These are phyloP conservation scores for Cladosporium cucumerinum DNA, from an alignment of 2,329 filamentous ascomycete genomes.

Conservation along the genomic window DNA sequence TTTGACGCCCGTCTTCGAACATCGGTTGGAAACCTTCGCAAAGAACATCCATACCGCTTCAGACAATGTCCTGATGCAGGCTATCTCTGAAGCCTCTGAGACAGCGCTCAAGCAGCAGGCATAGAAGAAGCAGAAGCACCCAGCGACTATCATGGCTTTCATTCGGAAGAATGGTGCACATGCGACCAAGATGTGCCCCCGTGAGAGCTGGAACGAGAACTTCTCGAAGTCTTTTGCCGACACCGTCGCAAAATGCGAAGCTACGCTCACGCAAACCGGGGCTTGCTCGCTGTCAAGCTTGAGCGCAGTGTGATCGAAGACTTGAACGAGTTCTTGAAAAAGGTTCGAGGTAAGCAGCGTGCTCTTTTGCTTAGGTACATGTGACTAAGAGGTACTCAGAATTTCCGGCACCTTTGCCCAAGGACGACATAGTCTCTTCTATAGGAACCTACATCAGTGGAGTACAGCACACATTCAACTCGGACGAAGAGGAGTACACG, in stretches of 20 bases:
- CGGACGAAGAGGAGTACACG: not conserved
- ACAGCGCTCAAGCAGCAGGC: slow-evolving; percentile 4
- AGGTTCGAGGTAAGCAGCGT: not conserved
- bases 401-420: not conserved
- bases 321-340: slow-evolving; percentile 1
- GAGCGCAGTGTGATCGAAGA: not conserved
- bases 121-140: slow-evolving; percentile 15
- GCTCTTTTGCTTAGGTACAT: too few relatives aligned
- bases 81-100: not conserved
- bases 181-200: slow-evolving; percentile 5
- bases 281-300: not conserved
- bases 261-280: not conserved
- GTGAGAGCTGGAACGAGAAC: slow-evolving; percentile 25
- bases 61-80: slow-evolving; percentile 6
- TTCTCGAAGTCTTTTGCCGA: slow-evolving; percentile 18
- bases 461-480: not conserved
- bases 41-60: slow-evolving; percentile 8
- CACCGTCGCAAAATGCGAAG: not conserved
- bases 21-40: not conserved
- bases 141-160: slow-evolving; percentile 23
- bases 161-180: slow-evolving; percentile 23
- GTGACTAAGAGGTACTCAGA: not conserved
- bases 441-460: not conserved
- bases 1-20: not conserved
- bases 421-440: not conserved